Base-by-base conservation (phyloP, 1,284 basidiomycete species). In the Butyriboletus regius region DNA sequence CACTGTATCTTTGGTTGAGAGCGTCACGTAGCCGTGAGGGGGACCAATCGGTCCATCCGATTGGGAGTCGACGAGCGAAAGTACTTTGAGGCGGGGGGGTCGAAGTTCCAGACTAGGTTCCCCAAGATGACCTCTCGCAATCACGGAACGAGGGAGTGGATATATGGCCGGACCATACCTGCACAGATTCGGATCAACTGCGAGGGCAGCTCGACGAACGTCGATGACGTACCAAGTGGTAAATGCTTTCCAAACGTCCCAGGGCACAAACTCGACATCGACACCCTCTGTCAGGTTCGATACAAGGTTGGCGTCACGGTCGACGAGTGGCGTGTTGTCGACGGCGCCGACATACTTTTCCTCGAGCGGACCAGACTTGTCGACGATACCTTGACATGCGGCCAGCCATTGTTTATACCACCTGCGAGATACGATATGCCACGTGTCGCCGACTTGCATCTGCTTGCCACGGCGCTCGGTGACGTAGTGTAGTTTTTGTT, bases 401-500 rank as follows among this genome's bases (percentile, higher is more conserved):
- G 78, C 78, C 54, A 76, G 71, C 84, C 87, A 93, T 13, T 79
- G 77, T 45, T 76, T 77, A 69, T 78, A 87, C 91, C 91, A 94
- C 13, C 62, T 59, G 42, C 76, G 68, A 28, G 82, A 76, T 29
- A 93, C 72, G 45, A 94, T 70, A 67, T 82, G 91, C 89, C 90
- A 94, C 3, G 74, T 82, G 48, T 91, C 79, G 35, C 85, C 87
- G 15, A 74, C 66, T 31, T 72, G 65, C 74, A 91, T 79, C 20
- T 72, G 70, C 36, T 63, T 62, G 31, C 61, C 61, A 59, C 75
- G 75, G 10, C 74, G 72, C 5, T 67, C 63, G 22, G 76, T 65
- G 57, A 89, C 76, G 46, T 72, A 66, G 13, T 70, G 52, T 15
- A 81, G 55, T 62, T 78, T 85, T 47, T 79, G 71, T 3, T 61